Base-by-base conservation (phyloP, 768 basidiomycete genomes). In the Leccinum broughii region DNA sequence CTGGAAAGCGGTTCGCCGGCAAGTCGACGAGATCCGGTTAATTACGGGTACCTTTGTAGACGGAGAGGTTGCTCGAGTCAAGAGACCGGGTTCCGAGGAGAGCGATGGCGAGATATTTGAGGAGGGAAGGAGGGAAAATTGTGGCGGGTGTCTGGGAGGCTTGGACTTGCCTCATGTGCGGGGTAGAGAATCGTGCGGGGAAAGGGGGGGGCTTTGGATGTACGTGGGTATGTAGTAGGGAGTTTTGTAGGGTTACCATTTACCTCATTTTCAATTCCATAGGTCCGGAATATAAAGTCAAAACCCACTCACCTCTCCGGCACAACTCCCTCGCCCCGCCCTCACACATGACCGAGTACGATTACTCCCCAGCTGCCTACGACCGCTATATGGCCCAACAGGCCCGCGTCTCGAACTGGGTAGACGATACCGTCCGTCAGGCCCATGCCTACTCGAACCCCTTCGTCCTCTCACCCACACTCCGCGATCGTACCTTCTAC, bases 281-380 rank as follows among this genome's bases (percentile, higher is more conserved):
- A 7, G n/a, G 41, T 30, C 20, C 46, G 46, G 46, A 37, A 37
- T 68, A 71, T 64, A 64, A 68, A 58, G 41, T 35, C 14, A 30
- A 30, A 17, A 26, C 52, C 34, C 50, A 56, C 51, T 57, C 46
- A 46, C 46, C 57, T 51, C 35, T 54, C 69, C 58, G 58, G 32
- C 44, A 52, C 30, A 30, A 30, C 28, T 49, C 50, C 57, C 62
- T 30, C 20, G 56, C 41, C 41, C 39, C 41, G 41, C n/a, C 17
- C 41, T 44, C 41, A 44, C 41, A 44, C 62, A 85, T 85, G 83
- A 84, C 83, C 30, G 83, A 85, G 70, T 85, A 85, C 79, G 84
- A 85, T 73, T 85, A 76, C 70, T 84, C 83, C 56, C 83, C 82
- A 20, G 83, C 81, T 66, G 83, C 83, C 30, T 74, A 78, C 64